Evolutionary conservation across 306 rosid genomes (phyloP), one percentile per base, ranked within the genome.

Genomic region (Sesbania bispinosa): DNA sequence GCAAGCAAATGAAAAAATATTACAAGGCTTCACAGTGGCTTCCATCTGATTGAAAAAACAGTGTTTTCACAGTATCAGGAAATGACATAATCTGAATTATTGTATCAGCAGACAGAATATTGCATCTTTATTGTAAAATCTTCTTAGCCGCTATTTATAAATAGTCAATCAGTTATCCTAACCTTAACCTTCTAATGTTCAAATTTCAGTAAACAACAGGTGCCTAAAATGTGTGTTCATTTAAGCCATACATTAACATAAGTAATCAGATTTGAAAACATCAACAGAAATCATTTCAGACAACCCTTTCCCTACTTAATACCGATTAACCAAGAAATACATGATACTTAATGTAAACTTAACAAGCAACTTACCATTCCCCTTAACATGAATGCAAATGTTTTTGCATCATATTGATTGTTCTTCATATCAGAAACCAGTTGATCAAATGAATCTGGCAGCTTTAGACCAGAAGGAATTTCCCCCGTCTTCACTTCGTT

Each of bases 391-490:
- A 89, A 77, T 21, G 96, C 97, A 63, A 91, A 95, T 2, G 89
- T 88, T 84, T 78, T 88, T 0, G 96, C 85, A 77, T 95, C 99
- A 74, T 95, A 91, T 65, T 91, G 92, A 75, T 82, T 85, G 73
- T 67, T 86, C 84, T 89, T 85, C 92, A 88, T 89, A 82, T 89
- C 92, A 43, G 92, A 82, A 86, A 95, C 86, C 75, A 95, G 86
- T 75, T 88, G 87, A 62, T 86, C 87, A 82, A 89, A 95, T 62
- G 99, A 88, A 85, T 82, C 86, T 7, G 96, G 96, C n/a, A 88
- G 85, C 83, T 83, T 86, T 70, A 91, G 69, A 74, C 73, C 88
- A 77, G 84, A 69, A 50, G 99, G 96, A 71, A 89, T 76, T 41
- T 91, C 88, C 66, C 85, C 88, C 21, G 83, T 69, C 75, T 83